Percentiles rank a stretch among this genome's conserved stretches.
Conservation (phyloP, 495 filamentous ascomycete genomes). For the Aspergillus bridgeri region DNA sequence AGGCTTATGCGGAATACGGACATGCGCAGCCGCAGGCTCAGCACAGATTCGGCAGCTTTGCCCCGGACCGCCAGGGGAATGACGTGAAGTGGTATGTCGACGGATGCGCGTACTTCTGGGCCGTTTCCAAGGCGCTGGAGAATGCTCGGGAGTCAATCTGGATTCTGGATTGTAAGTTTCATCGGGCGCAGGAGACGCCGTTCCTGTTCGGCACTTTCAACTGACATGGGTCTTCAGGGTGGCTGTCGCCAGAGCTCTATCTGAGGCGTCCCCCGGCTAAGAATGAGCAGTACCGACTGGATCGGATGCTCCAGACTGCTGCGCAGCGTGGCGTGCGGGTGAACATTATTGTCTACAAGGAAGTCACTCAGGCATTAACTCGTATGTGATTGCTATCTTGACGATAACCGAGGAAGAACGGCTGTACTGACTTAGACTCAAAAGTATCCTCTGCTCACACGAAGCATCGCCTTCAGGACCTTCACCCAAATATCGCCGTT, state of each 20-base stretch:
- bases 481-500: conserved; percentile 85
- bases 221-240: conserved; percentile 49
- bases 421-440: conserved; percentile 6
- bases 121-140: conserved; percentile 81
- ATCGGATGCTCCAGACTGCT: conserved; percentile 83
- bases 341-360: conserved; percentile 94
- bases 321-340: conserved; percentile 84
- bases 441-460: conserved; percentile 80
- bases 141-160: conserved; percentile 80
- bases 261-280: conserved; percentile 78
- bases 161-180: conserved; percentile 74
- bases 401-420: not conserved
- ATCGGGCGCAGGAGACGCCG: not conserved
- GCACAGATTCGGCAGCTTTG: conserved; percentile 80
- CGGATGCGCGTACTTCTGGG: conserved; percentile 88
- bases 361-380: conserved; percentile 79
- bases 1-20: conserved; percentile 48
- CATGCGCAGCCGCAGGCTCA: conserved; percentile 42
- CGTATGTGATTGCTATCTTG: conserved; percentile 53
- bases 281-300: conserved; percentile 82
- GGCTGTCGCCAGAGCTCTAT: conserved; percentile 87
- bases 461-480: conserved; percentile 71
- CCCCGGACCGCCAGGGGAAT: conserved; percentile 61
- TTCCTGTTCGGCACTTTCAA: conserved; percentile 7
- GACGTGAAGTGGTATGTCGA: conserved; percentile 91